Evolutionary conservation across 129 eudicot species (phyloP).

Genomic region (Gnaphalium uliginosum): DNA sequence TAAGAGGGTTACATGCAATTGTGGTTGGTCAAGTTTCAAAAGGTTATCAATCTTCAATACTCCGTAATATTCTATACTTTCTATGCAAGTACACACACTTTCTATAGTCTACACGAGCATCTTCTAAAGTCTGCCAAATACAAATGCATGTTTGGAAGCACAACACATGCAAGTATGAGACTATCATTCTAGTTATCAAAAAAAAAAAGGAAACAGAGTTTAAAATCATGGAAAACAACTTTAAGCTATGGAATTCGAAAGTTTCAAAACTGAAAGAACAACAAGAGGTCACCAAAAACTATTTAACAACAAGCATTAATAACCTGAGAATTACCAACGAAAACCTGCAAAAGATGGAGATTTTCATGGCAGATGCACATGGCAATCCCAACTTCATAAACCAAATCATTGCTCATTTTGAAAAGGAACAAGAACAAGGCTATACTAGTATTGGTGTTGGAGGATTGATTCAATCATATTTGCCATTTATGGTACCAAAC

Average conservation of each 20-base stretch:
- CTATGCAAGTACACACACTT: conserved; percentile 18
- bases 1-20: background rate
- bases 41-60: background rate
- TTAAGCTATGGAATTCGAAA: conserved; percentile 14
- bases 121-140: background rate
- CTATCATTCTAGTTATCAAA: background rate
- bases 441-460: background rate
- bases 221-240: conserved; percentile 4
- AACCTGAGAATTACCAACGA: conserved; percentile 23
- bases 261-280: conserved; percentile 29
- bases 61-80: background rate
- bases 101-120: conserved; percentile 1
- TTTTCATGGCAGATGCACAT: conserved; percentile 12
- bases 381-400: conserved; percentile 27
- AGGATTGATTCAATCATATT: conserved; percentile 18
- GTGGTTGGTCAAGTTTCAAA: background rate
- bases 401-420: conserved; percentile 7
- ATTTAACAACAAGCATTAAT: conserved; percentile 21
- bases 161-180: background rate
- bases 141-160: conserved; percentile 19
- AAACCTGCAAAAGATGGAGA: conserved; percentile 22
- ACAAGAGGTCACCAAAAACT: conserved; percentile 14
- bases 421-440: conserved; percentile 18
- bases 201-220: conserved; percentile 25
- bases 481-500: conserved; percentile 34